Conservation (phyloP, 1,284 basidiomycete species). For the Trametes polyzona region DNA sequence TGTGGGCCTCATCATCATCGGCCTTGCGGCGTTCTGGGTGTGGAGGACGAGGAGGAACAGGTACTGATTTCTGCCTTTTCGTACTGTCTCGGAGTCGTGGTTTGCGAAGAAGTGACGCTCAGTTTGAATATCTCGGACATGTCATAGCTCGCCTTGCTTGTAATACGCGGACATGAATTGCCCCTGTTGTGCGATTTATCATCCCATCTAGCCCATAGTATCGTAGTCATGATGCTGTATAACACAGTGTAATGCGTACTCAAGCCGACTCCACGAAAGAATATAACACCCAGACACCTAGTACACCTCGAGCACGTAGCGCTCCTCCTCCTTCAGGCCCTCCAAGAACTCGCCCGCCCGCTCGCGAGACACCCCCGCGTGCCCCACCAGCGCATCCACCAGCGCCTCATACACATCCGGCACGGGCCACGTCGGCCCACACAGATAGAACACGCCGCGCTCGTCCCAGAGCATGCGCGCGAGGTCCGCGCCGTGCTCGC, state of each 20-base stretch:
- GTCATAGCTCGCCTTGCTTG: not conserved
- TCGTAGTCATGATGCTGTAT: not conserved
- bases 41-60: slow-evolving; percentile 8
- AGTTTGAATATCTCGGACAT: not conserved
- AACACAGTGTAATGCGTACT: not conserved
- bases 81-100: not conserved
- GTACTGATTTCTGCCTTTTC: not conserved
- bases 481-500: slow-evolving; percentile 82
- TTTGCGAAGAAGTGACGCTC: slow-evolving; percentile 1
- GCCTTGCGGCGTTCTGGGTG: slow-evolving; percentile 50
- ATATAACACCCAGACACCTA: not conserved
- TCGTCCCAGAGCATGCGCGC: slow-evolving; percentile 73
- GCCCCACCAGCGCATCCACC: slow-evolving; percentile 76
- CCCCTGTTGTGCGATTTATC: not conserved
- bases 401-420: slow-evolving; percentile 96
- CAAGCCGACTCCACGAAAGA: not conserved
- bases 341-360: slow-evolving; percentile 87
- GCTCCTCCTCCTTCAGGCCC: slow-evolving; percentile 94
- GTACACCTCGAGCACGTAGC: slow-evolving; percentile 92
- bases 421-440: slow-evolving; percentile 98
- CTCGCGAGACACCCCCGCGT: slow-evolving; percentile 67
- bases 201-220: not conserved
- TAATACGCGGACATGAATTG: not conserved
- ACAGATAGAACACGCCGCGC: slow-evolving; percentile 92
- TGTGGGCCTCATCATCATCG: slow-evolving; percentile 59